Conservation (phyloP, 2,329 filamentous ascomycete species). For the Penicillium sp. region DNA sequence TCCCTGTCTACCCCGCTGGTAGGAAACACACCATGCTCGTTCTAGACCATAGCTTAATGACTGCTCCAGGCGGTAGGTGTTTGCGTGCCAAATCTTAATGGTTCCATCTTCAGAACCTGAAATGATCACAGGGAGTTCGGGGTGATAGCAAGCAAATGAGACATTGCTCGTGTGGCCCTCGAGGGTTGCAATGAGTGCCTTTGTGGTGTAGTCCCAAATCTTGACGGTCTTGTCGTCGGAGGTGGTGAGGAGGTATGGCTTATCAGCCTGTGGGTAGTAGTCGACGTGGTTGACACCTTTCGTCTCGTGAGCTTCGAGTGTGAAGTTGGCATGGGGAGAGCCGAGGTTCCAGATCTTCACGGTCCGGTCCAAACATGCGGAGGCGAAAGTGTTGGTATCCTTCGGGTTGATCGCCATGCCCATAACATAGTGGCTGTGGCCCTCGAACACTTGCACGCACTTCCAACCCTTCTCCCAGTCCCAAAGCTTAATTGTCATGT, state of each 20-base stretch:
- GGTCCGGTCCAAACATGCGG: slow-evolving; percentile 90
- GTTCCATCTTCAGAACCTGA: slow-evolving; percentile 97
- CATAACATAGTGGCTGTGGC: slow-evolving; percentile 97
- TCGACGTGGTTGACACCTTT: slow-evolving; percentile 99
- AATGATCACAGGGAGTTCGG: slow-evolving; percentile 93
- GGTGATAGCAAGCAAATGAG: slow-evolving; percentile 96
- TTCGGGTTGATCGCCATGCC: slow-evolving; percentile 96
- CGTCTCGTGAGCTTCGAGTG: slow-evolving; percentile 91
- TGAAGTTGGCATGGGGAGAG: slow-evolving; percentile 91
- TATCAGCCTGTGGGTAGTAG: slow-evolving; percentile 69
- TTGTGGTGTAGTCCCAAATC: slow-evolving; percentile 98
- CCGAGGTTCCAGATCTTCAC: slow-evolving; percentile 98
- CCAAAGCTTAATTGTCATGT: slow-evolving; percentile 98
- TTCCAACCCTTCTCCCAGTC: slow-evolving; percentile 99
- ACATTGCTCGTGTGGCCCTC: slow-evolving; percentile 98
- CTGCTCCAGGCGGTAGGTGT: slow-evolving; percentile 94
- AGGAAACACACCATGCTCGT: slow-evolving; percentile 95
- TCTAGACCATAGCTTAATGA: slow-evolving; percentile 94
- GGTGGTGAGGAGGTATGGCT: slow-evolving; percentile 87
- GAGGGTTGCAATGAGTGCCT: slow-evolving; percentile 91
- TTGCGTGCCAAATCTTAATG: slow-evolving; percentile 97
- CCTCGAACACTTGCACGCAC: slow-evolving; percentile 94
- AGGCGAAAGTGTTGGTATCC: slow-evolving; percentile 88
- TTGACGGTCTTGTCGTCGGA: slow-evolving; percentile 96
- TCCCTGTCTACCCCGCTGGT: slow-evolving; percentile 90